Base-by-base conservation (phyloP, 2,329 filamentous ascomycete species). In the Westerdykella aurantiaca region DNA sequence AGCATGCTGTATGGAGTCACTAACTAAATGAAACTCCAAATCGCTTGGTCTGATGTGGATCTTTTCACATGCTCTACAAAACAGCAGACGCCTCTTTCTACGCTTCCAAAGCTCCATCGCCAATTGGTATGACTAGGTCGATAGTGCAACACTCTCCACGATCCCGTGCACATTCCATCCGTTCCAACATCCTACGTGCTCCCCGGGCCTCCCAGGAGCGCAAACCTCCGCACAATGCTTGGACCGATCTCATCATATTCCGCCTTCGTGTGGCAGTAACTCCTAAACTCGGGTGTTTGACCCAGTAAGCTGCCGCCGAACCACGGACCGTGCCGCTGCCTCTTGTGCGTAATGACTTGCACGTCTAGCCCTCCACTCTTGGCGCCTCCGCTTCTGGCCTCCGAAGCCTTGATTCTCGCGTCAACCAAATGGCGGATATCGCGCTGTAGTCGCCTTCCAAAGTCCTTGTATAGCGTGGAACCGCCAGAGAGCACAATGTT, bases 401-500 rank as follows among this genome's bases (percentile, higher is more conserved):
- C 94, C 49, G 89, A 96, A 14, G 89, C 89, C 58, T 86, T 83
- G 64, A 98, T 96, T 57, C 93, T 81, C 14, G 85, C 88, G 64
- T 98, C 93, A 34, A 97, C 93, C 46, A 98, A 73, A 65, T 96
- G 88, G 71, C 93, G 88, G 65, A 98, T 98, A 65, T 98, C 94
- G 65, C 93, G 83, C 73, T 98, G 94, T 75, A 98, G 77, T 66
- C 93, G 82, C 55, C 93, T 83, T 21, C 93, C 93, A 70, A 98
- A 98, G 71, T 98, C 90, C 72, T 97, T 96, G 80, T 97, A 98
- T 49, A 98, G 76, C 17, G 93, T 98, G 56, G 90, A 96, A 59
- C 93, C 93, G 66, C 93, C 93, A 3, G 91, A 97, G 31, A 98
- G 78, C 31, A 98, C 93, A 72, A 98, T 98, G 73, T 98, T 98